Evolutionary conservation across 805 yeast genomes (phyloP).

Genomic region (Kuraishia floccosa): DNA sequence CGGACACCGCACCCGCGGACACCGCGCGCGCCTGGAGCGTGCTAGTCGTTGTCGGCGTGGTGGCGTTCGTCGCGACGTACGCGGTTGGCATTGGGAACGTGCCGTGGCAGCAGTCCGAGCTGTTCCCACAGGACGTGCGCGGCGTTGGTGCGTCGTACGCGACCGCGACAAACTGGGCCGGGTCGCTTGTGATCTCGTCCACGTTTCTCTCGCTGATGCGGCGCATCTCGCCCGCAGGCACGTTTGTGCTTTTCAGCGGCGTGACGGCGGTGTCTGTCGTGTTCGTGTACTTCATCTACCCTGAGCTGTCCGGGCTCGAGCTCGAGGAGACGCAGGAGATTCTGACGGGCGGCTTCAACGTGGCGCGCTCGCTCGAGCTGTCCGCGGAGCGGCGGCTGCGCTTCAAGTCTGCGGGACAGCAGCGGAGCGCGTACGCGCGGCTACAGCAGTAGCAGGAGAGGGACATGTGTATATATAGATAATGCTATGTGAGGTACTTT

Average conservation of each 20-base stretch:
- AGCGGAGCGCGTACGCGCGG: not conserved
- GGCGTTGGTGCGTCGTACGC: conserved; percentile 88
- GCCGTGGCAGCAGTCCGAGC: conserved; percentile 97
- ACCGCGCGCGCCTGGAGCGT: not conserved
- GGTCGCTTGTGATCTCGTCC: conserved; percentile 82
- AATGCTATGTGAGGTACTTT: too few species aligned
- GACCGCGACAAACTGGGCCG: conserved; percentile 92
- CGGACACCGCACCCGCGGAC: conserved; percentile 21
- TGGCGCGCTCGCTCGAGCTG: conserved; percentile 47
- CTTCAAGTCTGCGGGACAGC: not conserved
- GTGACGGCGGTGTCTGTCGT: conserved; percentile 61
- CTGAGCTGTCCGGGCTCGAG: conserved; percentile 84
- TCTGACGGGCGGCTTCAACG: conserved; percentile 77
- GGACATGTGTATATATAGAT: too few species aligned
- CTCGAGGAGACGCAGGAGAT: conserved; percentile 85
- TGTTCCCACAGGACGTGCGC: conserved; percentile 89
- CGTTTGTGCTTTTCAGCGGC: conserved; percentile 84
- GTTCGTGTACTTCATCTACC: conserved; percentile 75
- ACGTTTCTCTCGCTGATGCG: conserved; percentile 91
- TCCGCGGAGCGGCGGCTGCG: conserved; percentile 28
- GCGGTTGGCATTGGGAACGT: conserved; percentile 95
- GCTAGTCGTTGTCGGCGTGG: conserved; percentile 76
- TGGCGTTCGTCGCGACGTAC: conserved; percentile 77
- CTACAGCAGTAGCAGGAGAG: too few species aligned
- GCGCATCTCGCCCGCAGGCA: conserved; percentile 89